These are phyloP conservation scores for Sesbania bispinosa DNA, from an alignment of 306 rosid genomes.

Conservation along the genomic window DNA sequence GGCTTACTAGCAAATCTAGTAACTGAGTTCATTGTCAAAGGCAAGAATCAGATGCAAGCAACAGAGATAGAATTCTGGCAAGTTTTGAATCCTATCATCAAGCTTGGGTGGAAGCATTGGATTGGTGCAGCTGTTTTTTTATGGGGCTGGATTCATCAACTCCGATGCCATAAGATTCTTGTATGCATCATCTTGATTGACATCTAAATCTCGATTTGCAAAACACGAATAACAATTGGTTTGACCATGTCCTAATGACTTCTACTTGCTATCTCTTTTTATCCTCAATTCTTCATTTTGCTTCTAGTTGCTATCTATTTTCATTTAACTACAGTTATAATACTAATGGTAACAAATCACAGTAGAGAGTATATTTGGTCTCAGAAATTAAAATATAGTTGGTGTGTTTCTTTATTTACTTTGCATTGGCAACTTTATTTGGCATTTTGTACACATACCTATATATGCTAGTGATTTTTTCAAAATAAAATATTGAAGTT, in stretches of 20 bases:
- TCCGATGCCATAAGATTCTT: conserved; percentile 72
- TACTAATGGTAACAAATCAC: not conserved
- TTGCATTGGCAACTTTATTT: not conserved
- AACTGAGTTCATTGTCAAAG: conserved; percentile 62
- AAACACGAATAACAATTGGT: not conserved
- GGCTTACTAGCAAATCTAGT: conserved; percentile 38
- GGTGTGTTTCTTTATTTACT: not conserved
- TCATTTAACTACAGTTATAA: not conserved
- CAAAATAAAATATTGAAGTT: not conserved
- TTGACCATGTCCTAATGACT: not conserved
- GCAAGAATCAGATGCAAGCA: conserved; percentile 58
- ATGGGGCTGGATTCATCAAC: conserved; percentile 93
- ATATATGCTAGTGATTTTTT: not conserved
- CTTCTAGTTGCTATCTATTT: conserved; percentile 1
- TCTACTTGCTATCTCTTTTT: conserved; percentile 7
- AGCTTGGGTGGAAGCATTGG: conserved; percentile 75
- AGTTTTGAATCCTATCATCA: conserved; percentile 51
- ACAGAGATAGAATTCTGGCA: conserved; percentile 53
- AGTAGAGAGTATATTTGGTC: not conserved
- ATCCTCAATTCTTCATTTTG: not conserved
- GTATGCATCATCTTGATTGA: conserved; percentile 46
- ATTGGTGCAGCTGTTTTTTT: conserved; percentile 64
- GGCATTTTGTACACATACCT: not conserved
- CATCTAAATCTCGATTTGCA: conserved; percentile 10
- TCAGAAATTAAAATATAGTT: not conserved